A percentile compares a stretch with the other conserved stretches of the same genome.
Conservation (phyloP, 1,139 yeast species). For the Yamadazyma atlantica region DNA sequence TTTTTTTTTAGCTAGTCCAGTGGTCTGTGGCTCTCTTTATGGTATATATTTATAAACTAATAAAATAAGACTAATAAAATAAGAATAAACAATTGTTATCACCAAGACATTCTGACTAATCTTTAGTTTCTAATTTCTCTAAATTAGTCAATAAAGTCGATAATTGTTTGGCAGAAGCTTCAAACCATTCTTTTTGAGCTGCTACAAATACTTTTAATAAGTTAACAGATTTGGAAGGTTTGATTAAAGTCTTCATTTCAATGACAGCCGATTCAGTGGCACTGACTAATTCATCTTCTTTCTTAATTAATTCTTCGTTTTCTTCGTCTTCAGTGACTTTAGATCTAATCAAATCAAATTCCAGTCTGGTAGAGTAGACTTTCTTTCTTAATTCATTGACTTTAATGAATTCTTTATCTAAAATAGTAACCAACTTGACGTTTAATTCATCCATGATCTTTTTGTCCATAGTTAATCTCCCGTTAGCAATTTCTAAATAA, state of each 20-base stretch:
- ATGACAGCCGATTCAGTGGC: slow-evolving; percentile 77
- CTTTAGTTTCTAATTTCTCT: slow-evolving; percentile 35
- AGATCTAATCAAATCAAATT: slow-evolving; percentile 65
- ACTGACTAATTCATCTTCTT: slow-evolving; percentile 76
- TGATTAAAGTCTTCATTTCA: slow-evolving; percentile 69
- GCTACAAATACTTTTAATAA: slow-evolving; percentile 61
- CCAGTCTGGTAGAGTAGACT: slow-evolving; percentile 68
- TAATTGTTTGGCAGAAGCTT: slow-evolving; percentile 41
- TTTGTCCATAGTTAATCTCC: slow-evolving; percentile 66
- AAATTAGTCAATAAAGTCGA: slow-evolving; percentile 29
- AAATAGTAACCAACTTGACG: slow-evolving; percentile 46
- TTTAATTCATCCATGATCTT: slow-evolving; percentile 58
- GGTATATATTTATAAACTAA: neutral
- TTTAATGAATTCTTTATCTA: slow-evolving; percentile 59
- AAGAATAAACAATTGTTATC: slow-evolving; percentile 5
- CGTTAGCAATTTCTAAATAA: slow-evolving; percentile 60
- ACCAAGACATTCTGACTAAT: too few species aligned
- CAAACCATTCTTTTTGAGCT: slow-evolving; percentile 70
- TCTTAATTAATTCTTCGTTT: slow-evolving; percentile 56
- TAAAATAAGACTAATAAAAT: too few species aligned
- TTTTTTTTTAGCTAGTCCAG: neutral
- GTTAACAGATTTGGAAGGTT: slow-evolving; percentile 62
- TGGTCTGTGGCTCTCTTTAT: neutral
- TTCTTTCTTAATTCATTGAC: slow-evolving; percentile 61
- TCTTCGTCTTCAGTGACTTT: slow-evolving; percentile 35